phyloP scores from a whole-genome alignment of 1,284 basidiomycete species.

The Ustilago nuda region DNA sequence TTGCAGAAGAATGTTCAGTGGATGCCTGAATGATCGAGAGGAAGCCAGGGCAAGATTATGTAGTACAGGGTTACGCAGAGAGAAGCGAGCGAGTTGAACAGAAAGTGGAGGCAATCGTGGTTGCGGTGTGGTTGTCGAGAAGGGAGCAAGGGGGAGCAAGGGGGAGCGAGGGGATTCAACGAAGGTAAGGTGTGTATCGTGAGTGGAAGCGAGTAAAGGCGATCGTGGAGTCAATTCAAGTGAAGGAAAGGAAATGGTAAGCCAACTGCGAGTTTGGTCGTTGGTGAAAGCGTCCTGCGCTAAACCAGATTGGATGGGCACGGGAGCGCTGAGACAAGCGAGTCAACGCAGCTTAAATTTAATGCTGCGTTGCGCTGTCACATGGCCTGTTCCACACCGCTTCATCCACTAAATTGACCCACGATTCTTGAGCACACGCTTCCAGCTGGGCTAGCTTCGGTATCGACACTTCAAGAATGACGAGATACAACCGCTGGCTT shows the following conservation, averaged over 20 bases:
- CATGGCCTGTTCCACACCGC: background rate
- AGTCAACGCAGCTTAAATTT: conserved; percentile 5
- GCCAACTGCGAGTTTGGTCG: background rate
- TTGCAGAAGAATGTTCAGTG: background rate
- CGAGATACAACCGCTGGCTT: too few species aligned
- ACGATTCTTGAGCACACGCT: too few species aligned
- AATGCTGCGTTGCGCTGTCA: conserved; percentile 8
- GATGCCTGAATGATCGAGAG: too few species aligned
- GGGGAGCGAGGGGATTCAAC: too few species aligned
- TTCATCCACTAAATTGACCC: background rate
- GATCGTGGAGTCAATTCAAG: background rate
- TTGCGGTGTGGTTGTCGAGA: background rate
- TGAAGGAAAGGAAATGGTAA: background rate
- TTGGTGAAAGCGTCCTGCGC: background rate
- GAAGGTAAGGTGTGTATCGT: background rate
- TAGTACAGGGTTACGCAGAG: too few species aligned
- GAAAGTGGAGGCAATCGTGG: background rate
- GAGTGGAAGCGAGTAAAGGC: background rate
- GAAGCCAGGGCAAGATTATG: too few species aligned
- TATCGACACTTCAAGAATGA: too few species aligned
- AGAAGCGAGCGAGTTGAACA: too few species aligned
- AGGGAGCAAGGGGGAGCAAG: background rate
- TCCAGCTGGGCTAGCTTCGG: too few species aligned
- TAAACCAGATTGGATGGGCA: background rate
- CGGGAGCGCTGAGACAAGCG: background rate